Evolutionary conservation across 2,329 filamentous ascomycete genomes (phyloP).

Genomic region (Endothia cerciana): DNA sequence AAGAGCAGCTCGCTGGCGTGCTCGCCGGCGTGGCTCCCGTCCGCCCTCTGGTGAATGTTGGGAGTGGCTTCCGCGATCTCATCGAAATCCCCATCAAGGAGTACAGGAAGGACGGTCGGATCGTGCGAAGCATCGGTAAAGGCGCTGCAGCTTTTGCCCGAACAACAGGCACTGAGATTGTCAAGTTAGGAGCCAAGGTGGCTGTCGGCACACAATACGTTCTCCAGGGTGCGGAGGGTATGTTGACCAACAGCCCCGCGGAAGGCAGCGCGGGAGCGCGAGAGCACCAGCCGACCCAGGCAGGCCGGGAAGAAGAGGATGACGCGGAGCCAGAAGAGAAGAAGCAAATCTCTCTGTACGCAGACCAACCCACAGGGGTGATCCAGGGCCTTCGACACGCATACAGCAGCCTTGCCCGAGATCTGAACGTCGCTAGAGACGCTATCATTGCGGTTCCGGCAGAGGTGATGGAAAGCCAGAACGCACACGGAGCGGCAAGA

Average conservation of each 20-base stretch:
- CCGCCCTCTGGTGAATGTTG: conserved; percentile 89
- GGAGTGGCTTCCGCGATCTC: conserved; percentile 82
- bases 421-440: conserved; percentile 84
- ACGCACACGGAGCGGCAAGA: conserved; percentile 76
- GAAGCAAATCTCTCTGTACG: conserved; percentile 87
- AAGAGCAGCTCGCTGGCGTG: conserved; percentile 86
- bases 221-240: conserved; percentile 83
- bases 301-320: conserved; percentile 54
- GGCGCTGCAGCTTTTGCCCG: conserved; percentile 88
- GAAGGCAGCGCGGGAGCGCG: conserved; percentile 34
- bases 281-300: conserved; percentile 23
- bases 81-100: conserved; percentile 89
- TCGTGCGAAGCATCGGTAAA: conserved; percentile 90
- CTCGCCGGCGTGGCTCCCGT: conserved; percentile 88
- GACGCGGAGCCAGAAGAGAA: conserved; percentile 69
- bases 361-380: conserved; percentile 89
- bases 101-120: conserved; percentile 90
- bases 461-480: conserved; percentile 85
- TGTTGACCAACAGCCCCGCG: conserved; percentile 59
- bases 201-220: conserved; percentile 95
- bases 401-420: conserved; percentile 79
- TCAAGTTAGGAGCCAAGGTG: conserved; percentile 90
- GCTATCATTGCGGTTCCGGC: conserved; percentile 94
- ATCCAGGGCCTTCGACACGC: conserved; percentile 84
- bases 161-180: conserved; percentile 91